Conservation (phyloP, 2,329 filamentous ascomycete species). For the Fusarium sp. region DNA sequence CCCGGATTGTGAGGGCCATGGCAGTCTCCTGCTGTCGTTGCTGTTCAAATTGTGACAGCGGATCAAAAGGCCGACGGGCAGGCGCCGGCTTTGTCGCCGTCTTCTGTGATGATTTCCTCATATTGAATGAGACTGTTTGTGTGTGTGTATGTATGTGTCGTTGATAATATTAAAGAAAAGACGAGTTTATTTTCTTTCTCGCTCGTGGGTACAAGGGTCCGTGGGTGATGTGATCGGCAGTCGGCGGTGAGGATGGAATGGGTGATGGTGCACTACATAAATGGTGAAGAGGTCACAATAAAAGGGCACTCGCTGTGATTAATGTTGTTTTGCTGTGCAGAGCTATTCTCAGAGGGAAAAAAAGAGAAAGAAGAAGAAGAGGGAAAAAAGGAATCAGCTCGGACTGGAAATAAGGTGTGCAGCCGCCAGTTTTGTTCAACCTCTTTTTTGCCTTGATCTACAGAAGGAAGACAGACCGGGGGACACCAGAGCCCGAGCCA, state of each 20-base stretch:
- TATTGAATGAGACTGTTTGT: slow-evolving; percentile 11
- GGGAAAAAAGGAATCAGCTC: slow-evolving; percentile 15
- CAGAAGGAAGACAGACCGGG: slow-evolving; percentile 14
- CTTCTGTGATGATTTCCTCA: slow-evolving; percentile 41
- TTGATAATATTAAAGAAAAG: slow-evolving; percentile 15
- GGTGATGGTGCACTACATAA: slow-evolving; percentile 33
- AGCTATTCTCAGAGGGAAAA: slow-evolving; percentile 14
- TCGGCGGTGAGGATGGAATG: slow-evolving; percentile 24
- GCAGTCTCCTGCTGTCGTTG: slow-evolving; percentile 37
- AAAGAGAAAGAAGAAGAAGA: slow-evolving; percentile 14
- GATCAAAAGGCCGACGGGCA: slow-evolving; percentile 31
- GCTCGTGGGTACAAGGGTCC: slow-evolving; percentile 20
- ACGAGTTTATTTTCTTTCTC: slow-evolving; percentile 16
- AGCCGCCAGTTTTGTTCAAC: slow-evolving; percentile 27
- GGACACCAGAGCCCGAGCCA: slow-evolving; percentile 31
- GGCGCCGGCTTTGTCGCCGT: slow-evolving; percentile 18
- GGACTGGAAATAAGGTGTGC: slow-evolving; percentile 6
- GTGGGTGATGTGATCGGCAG: slow-evolving; percentile 28
- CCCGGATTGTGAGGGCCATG: slow-evolving; percentile 44
- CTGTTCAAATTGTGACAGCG: slow-evolving; percentile 36
- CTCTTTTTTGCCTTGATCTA: slow-evolving; percentile 14
- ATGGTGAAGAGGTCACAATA: slow-evolving; percentile 7
- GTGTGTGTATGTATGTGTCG: slow-evolving; percentile 10
- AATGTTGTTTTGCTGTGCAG: slow-evolving; percentile 3
- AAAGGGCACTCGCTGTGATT: slow-evolving; percentile 15